A percentile compares a stretch with the other conserved stretches of the same genome.
phyloP scores from a whole-genome alignment of 139 green algal genomes.

The Desmodesmus armatus region DNA sequence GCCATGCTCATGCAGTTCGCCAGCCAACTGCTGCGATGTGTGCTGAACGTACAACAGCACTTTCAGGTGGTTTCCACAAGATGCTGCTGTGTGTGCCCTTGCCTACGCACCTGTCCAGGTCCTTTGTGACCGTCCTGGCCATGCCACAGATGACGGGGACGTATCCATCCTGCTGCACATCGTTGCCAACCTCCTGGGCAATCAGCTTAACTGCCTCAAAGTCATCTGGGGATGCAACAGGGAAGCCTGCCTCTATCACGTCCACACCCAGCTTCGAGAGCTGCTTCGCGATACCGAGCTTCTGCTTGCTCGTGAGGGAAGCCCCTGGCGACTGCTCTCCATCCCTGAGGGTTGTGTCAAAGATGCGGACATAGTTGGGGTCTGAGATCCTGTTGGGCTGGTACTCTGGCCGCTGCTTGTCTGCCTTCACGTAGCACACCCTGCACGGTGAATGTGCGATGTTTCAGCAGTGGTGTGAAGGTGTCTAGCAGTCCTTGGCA shows the following conservation, averaged over 20 bases:
- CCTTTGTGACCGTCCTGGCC: conserved; percentile 31
- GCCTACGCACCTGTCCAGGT: no score
- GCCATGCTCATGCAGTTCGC: conserved; percentile 65
- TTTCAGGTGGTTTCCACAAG: conserved; percentile 74
- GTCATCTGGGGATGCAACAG: conserved; percentile 93
- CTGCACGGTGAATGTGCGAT: no score
- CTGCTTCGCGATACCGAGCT: conserved; percentile 95
- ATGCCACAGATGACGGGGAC: conserved; percentile 94
- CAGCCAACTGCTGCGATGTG: not conserved
- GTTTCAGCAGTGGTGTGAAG: no score
- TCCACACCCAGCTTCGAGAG: conserved; percentile 95
- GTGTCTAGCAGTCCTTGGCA: no score
- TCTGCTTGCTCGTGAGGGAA: conserved; percentile 69
- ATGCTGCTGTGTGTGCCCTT: conserved; percentile 86
- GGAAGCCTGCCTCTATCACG: conserved; percentile 99
- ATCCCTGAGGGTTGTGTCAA: conserved; percentile 98
- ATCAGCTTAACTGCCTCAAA: conserved; percentile 94
- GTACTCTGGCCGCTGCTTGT: conserved; percentile 86
- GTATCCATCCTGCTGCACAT: conserved; percentile 51
- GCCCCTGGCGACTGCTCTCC: conserved; percentile 92
- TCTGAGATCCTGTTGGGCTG: conserved; percentile 89
- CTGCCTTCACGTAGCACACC: no score
- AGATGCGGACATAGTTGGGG: conserved; percentile 96
- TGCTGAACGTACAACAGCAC: not conserved
- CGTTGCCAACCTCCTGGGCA: conserved; percentile 82